Percentiles rank a stretch among this genome's conserved stretches.
phyloP scores from a whole-genome alignment of 352 stramenopile genomes.

The Phytophthora hibernalis region DNA sequence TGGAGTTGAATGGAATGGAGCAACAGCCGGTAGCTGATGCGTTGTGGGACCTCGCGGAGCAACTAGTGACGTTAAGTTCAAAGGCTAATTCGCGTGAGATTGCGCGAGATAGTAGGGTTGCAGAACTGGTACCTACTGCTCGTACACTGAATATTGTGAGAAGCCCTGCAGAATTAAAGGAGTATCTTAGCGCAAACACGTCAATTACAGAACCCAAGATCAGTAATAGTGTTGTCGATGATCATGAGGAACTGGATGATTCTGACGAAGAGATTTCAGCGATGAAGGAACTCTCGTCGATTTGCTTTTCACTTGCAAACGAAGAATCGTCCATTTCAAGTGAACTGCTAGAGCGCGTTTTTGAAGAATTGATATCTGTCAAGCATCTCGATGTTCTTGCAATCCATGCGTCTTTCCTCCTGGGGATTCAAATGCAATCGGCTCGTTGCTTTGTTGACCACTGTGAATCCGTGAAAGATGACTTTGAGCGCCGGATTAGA shows the following conservation, averaged over 20 bases:
- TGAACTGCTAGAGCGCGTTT: constrained; percentile 26
- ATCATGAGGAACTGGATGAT: constrained; percentile 4
- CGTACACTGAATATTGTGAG: neutral
- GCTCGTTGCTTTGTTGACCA: constrained; percentile 17
- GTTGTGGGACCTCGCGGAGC: constrained; percentile 22
- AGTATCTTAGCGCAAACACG: constrained; percentile 17
- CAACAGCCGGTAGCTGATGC: neutral
- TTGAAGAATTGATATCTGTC: constrained; percentile 33
- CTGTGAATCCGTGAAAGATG: constrained; percentile 1
- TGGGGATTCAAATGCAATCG: constrained; percentile 37
- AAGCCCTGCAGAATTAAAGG: constrained; percentile 10
- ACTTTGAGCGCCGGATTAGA: constrained; percentile 31
- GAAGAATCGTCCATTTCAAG: constrained; percentile 2
- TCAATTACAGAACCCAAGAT: neutral
- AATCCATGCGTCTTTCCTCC: constrained; percentile 42
- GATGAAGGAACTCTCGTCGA: constrained; percentile 22
- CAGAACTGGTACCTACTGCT: neutral
- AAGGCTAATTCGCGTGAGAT: neutral
- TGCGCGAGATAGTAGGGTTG: neutral
- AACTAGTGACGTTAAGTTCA: constrained; percentile 15
- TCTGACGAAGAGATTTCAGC: constrained; percentile 16
- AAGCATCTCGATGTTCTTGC: constrained; percentile 20
- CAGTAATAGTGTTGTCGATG: neutral
- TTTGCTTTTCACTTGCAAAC: constrained; percentile 1
- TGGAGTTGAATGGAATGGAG: neutral